Evolutionary conservation across 495 filamentous ascomycete species (phyloP), one percentile per base, ranked within the genome.

Genomic region (Lasiosphaeris hirsuta): DNA sequence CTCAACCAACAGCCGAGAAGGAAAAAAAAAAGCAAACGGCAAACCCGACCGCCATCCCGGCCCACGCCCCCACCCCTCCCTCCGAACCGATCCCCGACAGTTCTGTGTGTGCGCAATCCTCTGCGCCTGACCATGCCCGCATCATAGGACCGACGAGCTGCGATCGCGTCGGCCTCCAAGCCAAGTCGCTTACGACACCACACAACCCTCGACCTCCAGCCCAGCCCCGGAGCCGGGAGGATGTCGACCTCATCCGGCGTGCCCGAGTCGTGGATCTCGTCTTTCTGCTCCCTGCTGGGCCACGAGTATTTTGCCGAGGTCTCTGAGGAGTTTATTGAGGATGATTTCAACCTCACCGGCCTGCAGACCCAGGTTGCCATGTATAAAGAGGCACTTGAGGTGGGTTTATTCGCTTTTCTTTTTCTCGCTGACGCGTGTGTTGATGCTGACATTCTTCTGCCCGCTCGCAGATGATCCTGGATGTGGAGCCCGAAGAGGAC

Each of bases 241-340:
- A 83, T 83, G 80, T 83, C 80, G 63, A 84, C 89, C 58, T 92
- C 90, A 4, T 93, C 91, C 50, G 89, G 86, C 57, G 84, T 89
- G 3, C 88, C 89, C 62, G 92, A 96, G 75, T 94, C 90, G 41
- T 98, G 94, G 94, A 97, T 98, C 76, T 87, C 89, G 52, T 93
- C 91, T 47, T 98, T 96, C 72, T 98, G 94, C 77, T 90, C 89
- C 34, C 79, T 97, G 36, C 82, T 96, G 57, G 94, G 94, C 53
- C 94, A 98, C 69, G 94, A 98, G 70, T 98, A 97, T 74, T 98
- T 98, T 69, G 95, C 95, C 49, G 94, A 98, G 72, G 92, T 98
- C 41, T 92, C 90, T 17, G 94, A 98, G 74, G 94, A 98, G 58
- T 98, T 98, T 69, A 97, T 98, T 64, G 94, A 98, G 72, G 94